Base-by-base conservation (phyloP, 176 grass and related monocot species). In the Ananas comosus region DNA sequence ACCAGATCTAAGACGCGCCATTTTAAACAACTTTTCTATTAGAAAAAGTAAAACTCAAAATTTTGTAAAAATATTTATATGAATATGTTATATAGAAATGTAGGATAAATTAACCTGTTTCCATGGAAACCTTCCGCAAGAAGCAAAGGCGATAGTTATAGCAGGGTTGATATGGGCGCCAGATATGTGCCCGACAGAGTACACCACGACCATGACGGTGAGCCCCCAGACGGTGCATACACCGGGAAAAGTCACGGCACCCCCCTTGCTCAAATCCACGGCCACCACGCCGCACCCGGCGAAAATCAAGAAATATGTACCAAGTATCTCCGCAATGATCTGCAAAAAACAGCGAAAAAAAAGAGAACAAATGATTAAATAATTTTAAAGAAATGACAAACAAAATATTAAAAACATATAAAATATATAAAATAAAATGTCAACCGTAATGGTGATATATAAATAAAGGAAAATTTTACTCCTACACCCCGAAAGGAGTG, bases 101-200 rank as follows among this genome's bases (percentile, higher is more conserved):
- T 7, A 42, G 5, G 6, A 42, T 42, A 42, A 42, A 27, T 2
- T 27, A 83, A 93, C 95, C 87, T 99, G 82, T 33, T 82, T 94
- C 90, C 95, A 99, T 2, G 95, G 95, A 53, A 99, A 99, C 84
- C 86, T 86, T 47, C 87, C 76, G 61, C 82, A 99, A n/a, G 75
- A 78, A 11, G 95, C 95, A 68, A 94, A 94, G 69, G 95, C 86
- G 14, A 99, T 82, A 9, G 95, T 99, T 74, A 99, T 87, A n/a
- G 95, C 90, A 3, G 90, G 95, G 79, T 99, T 99, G 86, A 99
- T 83, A 74, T 99, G 95, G 0, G 90, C 95, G 51, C 90, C 95
- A 53, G 95, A 99, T 69, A 99, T 85, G 82, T 99, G 95, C 2
- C 95, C 90, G 13, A 91, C 81, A 14, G 95, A 77, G 79, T 99